phyloP scores from a whole-genome alignment of 2,329 filamentous ascomycete genomes.

The Fusarium heterosporum region DNA sequence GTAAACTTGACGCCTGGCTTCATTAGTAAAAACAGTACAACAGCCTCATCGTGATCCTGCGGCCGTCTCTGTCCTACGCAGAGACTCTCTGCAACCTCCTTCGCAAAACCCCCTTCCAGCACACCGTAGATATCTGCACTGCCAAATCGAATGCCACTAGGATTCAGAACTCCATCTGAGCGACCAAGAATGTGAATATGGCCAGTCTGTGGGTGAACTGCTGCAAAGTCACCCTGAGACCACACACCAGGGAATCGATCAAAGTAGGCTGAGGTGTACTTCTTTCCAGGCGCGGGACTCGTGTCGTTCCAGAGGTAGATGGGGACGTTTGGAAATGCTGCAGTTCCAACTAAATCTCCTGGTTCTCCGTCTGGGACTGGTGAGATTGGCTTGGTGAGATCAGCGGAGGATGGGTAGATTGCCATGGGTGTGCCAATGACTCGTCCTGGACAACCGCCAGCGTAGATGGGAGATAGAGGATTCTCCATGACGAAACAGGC shows the following conservation, averaged over 20 bases:
- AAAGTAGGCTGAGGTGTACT: constrained; percentile 72
- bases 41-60: constrained; percentile 63
- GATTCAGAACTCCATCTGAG: constrained; percentile 84
- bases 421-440: constrained; percentile 63
- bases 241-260: constrained; percentile 75
- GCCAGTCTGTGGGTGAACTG: constrained; percentile 74
- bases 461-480: constrained; percentile 73
- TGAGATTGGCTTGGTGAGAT: constrained; percentile 59
- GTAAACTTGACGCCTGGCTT: constrained; percentile 67
- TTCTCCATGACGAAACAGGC: constrained; percentile 74
- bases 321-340: constrained; percentile 81
- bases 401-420: constrained; percentile 66
- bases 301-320: constrained; percentile 72
- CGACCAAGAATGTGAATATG: constrained; percentile 75
- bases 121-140: constrained; percentile 84
- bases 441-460: constrained; percentile 64
- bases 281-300: constrained; percentile 60
- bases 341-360: constrained; percentile 79
- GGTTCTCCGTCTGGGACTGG: constrained; percentile 69
- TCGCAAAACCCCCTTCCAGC: constrained; percentile 73
- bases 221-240: constrained; percentile 86
- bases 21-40: constrained; percentile 68
- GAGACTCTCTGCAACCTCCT: constrained; percentile 75
- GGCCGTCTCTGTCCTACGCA: constrained; percentile 82
- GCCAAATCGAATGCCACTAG: constrained; percentile 81